Percentiles rank a stretch among this genome's conserved stretches.
These are phyloP conservation scores for Tetrapyrgos nigripes DNA, from an alignment of 1,284 basidiomycete genomes.

Conservation along the genomic window DNA sequence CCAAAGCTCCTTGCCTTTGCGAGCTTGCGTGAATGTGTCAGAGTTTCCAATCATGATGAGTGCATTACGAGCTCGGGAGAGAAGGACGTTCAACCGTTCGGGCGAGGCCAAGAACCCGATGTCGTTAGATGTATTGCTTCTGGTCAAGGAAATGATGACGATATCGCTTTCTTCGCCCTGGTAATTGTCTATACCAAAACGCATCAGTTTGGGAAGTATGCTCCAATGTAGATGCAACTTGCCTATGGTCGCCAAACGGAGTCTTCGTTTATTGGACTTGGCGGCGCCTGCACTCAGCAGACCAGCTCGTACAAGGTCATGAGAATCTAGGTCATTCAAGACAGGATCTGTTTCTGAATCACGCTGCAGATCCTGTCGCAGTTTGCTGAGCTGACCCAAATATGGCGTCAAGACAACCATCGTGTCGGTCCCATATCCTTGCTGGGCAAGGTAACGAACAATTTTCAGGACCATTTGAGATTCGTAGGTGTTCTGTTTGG, in stretches of 20 bases:
- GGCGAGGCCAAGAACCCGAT: slow-evolving; percentile 74
- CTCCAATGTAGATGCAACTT: slow-evolving; percentile 13
- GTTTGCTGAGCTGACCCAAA: slow-evolving; percentile 63
- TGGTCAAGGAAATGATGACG: slow-evolving; percentile 63
- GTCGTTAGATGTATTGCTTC: slow-evolving; percentile 58
- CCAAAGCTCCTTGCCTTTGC: slow-evolving; percentile 61
- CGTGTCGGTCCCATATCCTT: slow-evolving; percentile 65
- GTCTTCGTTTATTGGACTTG: slow-evolving; percentile 43
- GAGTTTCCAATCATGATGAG: slow-evolving; percentile 70
- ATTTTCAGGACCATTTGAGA: slow-evolving; percentile 69
- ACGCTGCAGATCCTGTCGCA: slow-evolving; percentile 48
- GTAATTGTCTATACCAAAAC: slow-evolving; percentile 55
- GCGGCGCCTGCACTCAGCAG: slow-evolving; percentile 46
- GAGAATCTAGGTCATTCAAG: slow-evolving; percentile 65
- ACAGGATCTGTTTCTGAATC: slow-evolving; percentile 59
- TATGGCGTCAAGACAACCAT: slow-evolving; percentile 73
- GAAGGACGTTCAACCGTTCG: slow-evolving; percentile 70
- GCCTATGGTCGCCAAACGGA: slow-evolving; percentile 71
- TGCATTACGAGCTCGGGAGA: slow-evolving; percentile 67
- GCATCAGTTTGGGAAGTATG: slow-evolving; percentile 3
- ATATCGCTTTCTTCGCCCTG: slow-evolving; percentile 76
- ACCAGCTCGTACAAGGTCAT: slow-evolving; percentile 62
- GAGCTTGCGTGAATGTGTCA: slow-evolving; percentile 59
- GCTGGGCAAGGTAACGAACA: slow-evolving; percentile 66
- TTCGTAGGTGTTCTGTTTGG: slow-evolving; percentile 67